phyloP scores from a whole-genome alignment of 768 basidiomycete species.

The Boletus rubropictus region DNA sequence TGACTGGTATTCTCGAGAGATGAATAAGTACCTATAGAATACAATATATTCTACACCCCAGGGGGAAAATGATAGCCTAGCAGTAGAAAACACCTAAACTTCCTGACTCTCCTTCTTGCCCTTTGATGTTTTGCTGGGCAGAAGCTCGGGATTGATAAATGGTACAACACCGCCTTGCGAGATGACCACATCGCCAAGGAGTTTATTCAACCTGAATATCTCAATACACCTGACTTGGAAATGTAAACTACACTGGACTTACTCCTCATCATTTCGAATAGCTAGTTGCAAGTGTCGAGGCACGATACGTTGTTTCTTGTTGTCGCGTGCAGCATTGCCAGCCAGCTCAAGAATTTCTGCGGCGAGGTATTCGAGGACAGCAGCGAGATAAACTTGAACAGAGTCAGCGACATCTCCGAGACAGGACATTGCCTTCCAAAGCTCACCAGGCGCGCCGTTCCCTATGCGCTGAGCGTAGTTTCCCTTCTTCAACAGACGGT shows the following conservation, averaged over 20 bases:
- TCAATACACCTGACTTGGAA: background rate
- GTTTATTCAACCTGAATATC: constrained; percentile 31
- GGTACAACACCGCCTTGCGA: constrained; percentile 59
- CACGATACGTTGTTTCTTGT: constrained; percentile 59
- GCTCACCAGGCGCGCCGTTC: constrained; percentile 44
- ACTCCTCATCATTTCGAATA: constrained; percentile 59
- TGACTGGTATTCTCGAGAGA: constrained; percentile 5
- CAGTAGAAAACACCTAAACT: constrained; percentile 27
- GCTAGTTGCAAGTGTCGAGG: constrained; percentile 63
- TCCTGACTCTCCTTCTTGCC: constrained; percentile 50
- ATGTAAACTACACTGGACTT: background rate
- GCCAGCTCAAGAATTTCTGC: constrained; percentile 62
- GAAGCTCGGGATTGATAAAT: constrained; percentile 45
- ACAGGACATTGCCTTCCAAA: too few relatives aligned
- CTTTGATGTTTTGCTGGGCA: constrained; percentile 48
- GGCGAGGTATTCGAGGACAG: constrained; percentile 56
- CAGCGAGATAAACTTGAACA: constrained; percentile 50
- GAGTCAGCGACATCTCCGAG: background rate
- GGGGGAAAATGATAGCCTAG: constrained; percentile 15
- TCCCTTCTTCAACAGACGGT: constrained; percentile 52
- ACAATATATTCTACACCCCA: constrained; percentile 29
- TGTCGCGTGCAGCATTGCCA: constrained; percentile 50
- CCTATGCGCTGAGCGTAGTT: constrained; percentile 57
- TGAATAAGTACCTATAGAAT: constrained; percentile 30
- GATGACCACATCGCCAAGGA: constrained; percentile 48